These are phyloP conservation scores for Amylocystis lapponica DNA, from an alignment of 768 basidiomycete species.

Conservation along the genomic window DNA sequence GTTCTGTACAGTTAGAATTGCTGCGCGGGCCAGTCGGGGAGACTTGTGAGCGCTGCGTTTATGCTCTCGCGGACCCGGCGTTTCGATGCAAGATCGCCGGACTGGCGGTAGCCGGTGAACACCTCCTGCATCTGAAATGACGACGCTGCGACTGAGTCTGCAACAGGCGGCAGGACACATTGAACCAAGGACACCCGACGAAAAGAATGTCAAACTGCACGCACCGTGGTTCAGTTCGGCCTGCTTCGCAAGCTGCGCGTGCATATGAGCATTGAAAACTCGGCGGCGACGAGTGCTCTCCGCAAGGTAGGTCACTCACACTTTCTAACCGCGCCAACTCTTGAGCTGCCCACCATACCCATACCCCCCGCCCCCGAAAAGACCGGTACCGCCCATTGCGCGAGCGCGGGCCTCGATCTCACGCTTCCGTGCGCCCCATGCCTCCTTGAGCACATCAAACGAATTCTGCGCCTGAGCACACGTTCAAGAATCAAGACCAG, in stretches of 20 bases:
- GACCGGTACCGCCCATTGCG: slow-evolving; percentile 40
- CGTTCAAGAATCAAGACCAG: slow-evolving; percentile 14
- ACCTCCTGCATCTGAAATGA: slow-evolving; percentile 76
- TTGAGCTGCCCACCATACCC: slow-evolving; percentile 19
- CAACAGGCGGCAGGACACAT: not conserved
- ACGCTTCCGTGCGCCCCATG: slow-evolving; percentile 57
- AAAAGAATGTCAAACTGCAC: slow-evolving; percentile 1
- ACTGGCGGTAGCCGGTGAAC: slow-evolving; percentile 66
- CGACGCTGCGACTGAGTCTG: slow-evolving; percentile 64
- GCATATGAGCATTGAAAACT: not conserved
- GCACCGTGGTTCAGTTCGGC: slow-evolving; percentile 25
- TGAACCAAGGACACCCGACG: not conserved
- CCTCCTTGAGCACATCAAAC: slow-evolving; percentile 59
- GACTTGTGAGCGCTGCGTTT: slow-evolving; percentile 62
- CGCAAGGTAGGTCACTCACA: no score
- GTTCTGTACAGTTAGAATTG: no score
- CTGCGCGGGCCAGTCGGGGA: slow-evolving; percentile 70
- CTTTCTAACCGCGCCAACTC: slow-evolving; percentile 55
- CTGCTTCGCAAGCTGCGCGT: slow-evolving; percentile 22
- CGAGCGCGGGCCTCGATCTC: slow-evolving; percentile 45
- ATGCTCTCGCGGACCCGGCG: slow-evolving; percentile 71
- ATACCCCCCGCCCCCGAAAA: slow-evolving; percentile 27
- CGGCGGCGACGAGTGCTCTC: not conserved
- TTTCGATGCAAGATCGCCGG: slow-evolving; percentile 65
- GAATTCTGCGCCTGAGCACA: slow-evolving; percentile 36